phyloP scores from a whole-genome alignment of 495 filamentous ascomycete genomes.

The Aspergillus indologenus region DNA sequence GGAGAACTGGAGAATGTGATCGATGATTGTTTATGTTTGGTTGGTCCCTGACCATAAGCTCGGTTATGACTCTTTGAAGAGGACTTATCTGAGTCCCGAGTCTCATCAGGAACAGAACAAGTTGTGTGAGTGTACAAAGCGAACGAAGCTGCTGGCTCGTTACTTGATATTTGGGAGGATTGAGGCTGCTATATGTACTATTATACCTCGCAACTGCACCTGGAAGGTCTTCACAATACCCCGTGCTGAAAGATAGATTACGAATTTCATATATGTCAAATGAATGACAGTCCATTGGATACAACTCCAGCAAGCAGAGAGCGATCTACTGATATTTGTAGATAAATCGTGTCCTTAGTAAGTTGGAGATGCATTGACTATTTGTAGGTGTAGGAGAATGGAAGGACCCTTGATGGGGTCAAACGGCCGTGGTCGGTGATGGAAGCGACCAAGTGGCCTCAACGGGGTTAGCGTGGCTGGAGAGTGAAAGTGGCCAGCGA shows the following conservation, averaged over 20 bases:
- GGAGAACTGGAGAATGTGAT: slow-evolving; percentile 64
- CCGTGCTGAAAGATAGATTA: not conserved
- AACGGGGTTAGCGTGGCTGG: slow-evolving; percentile 41
- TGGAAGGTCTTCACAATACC: not conserved
- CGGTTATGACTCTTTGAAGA: not conserved
- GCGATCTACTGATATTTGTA: not conserved
- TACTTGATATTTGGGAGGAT: not conserved
- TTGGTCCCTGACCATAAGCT: slow-evolving; percentile 37
- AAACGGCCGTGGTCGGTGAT: not conserved
- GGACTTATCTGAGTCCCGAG: not conserved
- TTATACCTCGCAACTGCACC: slow-evolving; percentile 8
- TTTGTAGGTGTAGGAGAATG: not conserved
- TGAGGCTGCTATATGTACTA: slow-evolving; percentile 4
- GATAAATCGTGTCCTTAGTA: no score
- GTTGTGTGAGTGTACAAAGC: not conserved
- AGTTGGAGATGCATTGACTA: no score
- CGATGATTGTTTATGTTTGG: slow-evolving; percentile 67
- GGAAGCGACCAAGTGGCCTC: slow-evolving; percentile 46
- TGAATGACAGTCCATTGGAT: no score
- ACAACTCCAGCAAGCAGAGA: not conserved
- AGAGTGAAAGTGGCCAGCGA: slow-evolving; percentile 44
- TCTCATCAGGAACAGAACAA: not conserved
- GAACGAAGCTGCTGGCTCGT: not conserved
- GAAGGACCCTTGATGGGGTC: not conserved
- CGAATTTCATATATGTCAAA: not conserved